These are phyloP conservation scores for Penicillium sp. DNA, from an alignment of 2,329 filamentous ascomycete genomes.

Conservation along the genomic window DNA sequence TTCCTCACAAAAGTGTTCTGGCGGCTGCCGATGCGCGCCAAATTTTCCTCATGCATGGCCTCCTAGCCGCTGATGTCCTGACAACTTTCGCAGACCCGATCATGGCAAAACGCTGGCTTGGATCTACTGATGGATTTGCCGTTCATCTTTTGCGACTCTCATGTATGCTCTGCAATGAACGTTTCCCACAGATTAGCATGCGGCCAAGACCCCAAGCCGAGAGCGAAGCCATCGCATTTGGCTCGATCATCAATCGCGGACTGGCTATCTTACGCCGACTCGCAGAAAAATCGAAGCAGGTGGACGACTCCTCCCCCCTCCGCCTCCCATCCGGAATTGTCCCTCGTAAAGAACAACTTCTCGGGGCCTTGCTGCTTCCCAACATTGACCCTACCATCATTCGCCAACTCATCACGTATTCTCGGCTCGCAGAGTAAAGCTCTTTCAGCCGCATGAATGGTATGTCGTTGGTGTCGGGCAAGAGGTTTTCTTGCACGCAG, in stretches of 20 bases:
- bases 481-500: conserved; percentile 6
- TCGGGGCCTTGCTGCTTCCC: conserved; percentile 65
- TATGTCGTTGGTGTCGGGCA: neutral
- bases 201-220: conserved; percentile 42
- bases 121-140: conserved; percentile 78
- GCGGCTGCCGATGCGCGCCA: conserved; percentile 78
- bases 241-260: conserved; percentile 63
- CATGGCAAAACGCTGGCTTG: conserved; percentile 76
- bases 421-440: conserved; percentile 50
- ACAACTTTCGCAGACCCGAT: conserved; percentile 71
- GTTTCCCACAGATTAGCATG: conserved; percentile 44
- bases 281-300: conserved; percentile 61
- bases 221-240: conserved; percentile 42
- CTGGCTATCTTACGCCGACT: conserved; percentile 67
- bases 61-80: conserved; percentile 85
- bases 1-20: conserved; percentile 69
- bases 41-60: conserved; percentile 85
- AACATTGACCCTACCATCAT: conserved; percentile 63
- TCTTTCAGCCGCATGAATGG: neutral
- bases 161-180: conserved; percentile 66
- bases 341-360: conserved; percentile 64
- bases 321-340: conserved; percentile 61
- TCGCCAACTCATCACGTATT: conserved; percentile 66
- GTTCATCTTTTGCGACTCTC: conserved; percentile 74
- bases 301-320: conserved; percentile 51